Evolutionary conservation across 805 yeast species (phyloP).

Genomic region (Zygosaccharomyces bailii): DNA sequence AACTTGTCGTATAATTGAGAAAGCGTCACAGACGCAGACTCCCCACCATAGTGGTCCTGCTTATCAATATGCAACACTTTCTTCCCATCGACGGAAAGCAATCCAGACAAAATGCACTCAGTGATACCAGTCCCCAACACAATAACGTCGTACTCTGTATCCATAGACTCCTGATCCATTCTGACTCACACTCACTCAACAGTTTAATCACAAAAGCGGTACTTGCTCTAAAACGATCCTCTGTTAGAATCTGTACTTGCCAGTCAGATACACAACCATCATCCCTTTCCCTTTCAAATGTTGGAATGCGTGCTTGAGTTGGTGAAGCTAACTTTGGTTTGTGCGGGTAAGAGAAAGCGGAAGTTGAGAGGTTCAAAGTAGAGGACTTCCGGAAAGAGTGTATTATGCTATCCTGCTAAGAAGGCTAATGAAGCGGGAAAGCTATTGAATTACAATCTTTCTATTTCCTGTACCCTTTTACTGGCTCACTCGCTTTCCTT

Average conservation of each 20-base stretch:
- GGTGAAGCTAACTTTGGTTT: background rate
- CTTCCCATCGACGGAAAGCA: slow-evolving; percentile 95
- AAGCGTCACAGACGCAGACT: slow-evolving; percentile 78
- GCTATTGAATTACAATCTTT: no score
- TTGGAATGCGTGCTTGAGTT: background rate
- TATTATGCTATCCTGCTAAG: no score
- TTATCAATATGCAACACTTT: slow-evolving; percentile 94
- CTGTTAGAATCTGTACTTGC: background rate
- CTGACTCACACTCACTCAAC: slow-evolving; percentile 2
- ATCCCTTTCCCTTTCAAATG: background rate
- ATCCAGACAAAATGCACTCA: slow-evolving; percentile 91
- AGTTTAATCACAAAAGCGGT: background rate
- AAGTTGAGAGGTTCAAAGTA: no score
- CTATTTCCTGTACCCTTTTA: no score
- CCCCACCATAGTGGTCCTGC: slow-evolving; percentile 94
- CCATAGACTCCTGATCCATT: slow-evolving; percentile 52
- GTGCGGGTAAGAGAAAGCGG: background rate
- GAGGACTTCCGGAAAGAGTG: background rate
- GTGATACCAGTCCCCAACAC: slow-evolving; percentile 94
- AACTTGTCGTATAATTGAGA: slow-evolving; percentile 71
- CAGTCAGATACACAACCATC: background rate
- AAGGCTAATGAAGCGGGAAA: no score
- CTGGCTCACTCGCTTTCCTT: no score
- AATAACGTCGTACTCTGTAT: slow-evolving; percentile 94
- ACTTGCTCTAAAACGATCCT: background rate